Base-by-base conservation (phyloP, 176 grass and related monocot genomes). In the Pharus latifolius region DNA sequence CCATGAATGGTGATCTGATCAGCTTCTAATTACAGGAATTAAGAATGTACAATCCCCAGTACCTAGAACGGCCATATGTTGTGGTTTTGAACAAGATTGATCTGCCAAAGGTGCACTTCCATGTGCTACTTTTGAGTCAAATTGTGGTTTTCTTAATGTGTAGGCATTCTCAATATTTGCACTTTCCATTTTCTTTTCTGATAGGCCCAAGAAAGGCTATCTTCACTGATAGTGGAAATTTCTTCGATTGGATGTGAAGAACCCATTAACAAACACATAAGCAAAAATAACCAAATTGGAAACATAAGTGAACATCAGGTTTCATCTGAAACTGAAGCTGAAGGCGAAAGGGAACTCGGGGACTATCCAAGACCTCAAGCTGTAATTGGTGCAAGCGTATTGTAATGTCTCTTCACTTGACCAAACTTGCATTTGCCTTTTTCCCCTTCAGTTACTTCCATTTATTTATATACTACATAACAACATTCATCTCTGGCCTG, bases 31-130 rank as follows among this genome's bases (percentile, higher is more conserved):
- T 90, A 54, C 78, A 98, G 94, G 94, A 98, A 90, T 61, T 98
- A 70, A 86, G 94, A 54, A 98, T 98, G 94, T 98, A 98, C 80
- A 98, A 98, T 46, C 94, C 94, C 9, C 82, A 78, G 73, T 98
- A 93, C 66, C 81, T 98, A 56, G 74, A 85, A 69, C 80, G 89
- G 49, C 89, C 94, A 56, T 98, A 85, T 25, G 77, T 98, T 66
- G 94, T 98, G 27, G 83, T 98, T 18, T 78, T 98, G 50, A 98
- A 98, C 81, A 98, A 98, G 78, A 98, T 92, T 78, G 94, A 98
- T 83, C 77, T 98, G 49, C 78, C 83, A 67, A 82, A 98, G 89
- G 94, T 98, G 57, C 67, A 68, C 34, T 67, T 38, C 28, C 18
- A 1, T 70, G 16, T 28, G 33, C 69, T 57, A 31, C 40, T 55